Conservation (phyloP, 192 early-diverging fungal genomes). For the Geranomyces variabilis region DNA sequence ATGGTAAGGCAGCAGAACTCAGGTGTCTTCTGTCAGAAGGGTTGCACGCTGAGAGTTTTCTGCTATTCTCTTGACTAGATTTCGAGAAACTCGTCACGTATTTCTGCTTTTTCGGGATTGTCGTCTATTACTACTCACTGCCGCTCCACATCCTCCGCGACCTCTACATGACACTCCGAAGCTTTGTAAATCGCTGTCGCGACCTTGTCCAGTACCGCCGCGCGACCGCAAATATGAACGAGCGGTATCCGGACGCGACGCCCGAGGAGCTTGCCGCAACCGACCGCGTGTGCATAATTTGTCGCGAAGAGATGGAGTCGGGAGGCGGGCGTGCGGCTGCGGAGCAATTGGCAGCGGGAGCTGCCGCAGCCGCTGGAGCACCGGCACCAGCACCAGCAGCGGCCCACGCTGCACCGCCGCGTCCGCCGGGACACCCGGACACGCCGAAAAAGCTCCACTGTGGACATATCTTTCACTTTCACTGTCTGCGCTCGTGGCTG, state of each 20-base stretch:
- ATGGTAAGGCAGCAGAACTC: slow-evolving; percentile 56
- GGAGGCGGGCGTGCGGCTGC: slow-evolving; percentile 27
- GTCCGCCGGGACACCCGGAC: slow-evolving; percentile 44
- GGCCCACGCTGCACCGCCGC: neutral
- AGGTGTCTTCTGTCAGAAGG: too few species aligned
- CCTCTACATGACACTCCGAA: slow-evolving; percentile 89
- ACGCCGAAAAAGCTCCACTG: slow-evolving; percentile 93
- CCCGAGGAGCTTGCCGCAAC: slow-evolving; percentile 83
- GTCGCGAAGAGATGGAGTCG: slow-evolving; percentile 90
- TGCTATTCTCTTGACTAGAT: slow-evolving; percentile 55
- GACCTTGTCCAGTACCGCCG: slow-evolving; percentile 90
- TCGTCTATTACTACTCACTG: slow-evolving; percentile 81
- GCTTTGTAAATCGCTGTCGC: slow-evolving; percentile 86
- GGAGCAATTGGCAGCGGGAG: slow-evolving; percentile 18
- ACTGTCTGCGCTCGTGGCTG: slow-evolving; percentile 94
- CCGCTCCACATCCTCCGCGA: slow-evolving; percentile 97
- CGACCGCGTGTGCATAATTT: slow-evolving; percentile 85
- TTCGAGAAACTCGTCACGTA: slow-evolving; percentile 89
- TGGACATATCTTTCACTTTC: slow-evolving; percentile 97
- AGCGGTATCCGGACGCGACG: slow-evolving; percentile 92
- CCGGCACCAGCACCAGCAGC: neutral
- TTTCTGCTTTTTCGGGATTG: slow-evolving; percentile 82
- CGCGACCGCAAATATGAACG: slow-evolving; percentile 95
- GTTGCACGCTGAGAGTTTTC: neutral
- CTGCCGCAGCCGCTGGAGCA: neutral